These are phyloP conservation scores for Tylopilus balloui DNA, from an alignment of 768 basidiomycete species.

Conservation along the genomic window DNA sequence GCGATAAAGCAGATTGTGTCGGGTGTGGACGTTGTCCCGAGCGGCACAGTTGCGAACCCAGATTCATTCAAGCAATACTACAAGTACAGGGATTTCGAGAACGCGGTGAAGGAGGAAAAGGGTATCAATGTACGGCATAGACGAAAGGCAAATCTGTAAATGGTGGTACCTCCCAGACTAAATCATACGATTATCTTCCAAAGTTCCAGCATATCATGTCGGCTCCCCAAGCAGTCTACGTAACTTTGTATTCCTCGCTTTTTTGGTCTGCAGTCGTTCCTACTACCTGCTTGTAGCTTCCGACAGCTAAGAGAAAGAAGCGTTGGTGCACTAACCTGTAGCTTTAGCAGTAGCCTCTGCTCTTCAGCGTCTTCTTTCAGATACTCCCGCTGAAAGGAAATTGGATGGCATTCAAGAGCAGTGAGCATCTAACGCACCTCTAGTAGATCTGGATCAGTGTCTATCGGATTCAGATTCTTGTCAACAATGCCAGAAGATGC, in stretches of 20 bases:
- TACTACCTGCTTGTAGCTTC: background rate
- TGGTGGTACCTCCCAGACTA: background rate
- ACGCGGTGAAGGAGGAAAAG: conserved; percentile 17
- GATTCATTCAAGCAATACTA: conserved; percentile 62
- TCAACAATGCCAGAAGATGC: background rate
- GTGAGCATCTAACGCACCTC: background rate
- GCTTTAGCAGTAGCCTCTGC: conserved; percentile 7
- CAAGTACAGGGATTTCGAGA: conserved; percentile 52
- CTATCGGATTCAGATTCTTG: background rate
- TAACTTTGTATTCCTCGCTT: conserved; percentile 5
- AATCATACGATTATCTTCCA: background rate
- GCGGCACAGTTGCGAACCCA: conserved; percentile 73
- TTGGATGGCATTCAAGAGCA: background rate
- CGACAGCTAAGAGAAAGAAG: background rate
- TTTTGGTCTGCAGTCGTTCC: conserved; percentile 9
- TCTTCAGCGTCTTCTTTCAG: conserved; percentile 13
- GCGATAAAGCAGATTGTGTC: conserved; percentile 75
- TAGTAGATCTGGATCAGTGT: background rate
- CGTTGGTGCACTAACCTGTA: conserved; percentile 7
- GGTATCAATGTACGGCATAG: conserved; percentile 1
- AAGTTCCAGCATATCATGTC: background rate
- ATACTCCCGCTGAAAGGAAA: conserved; percentile 6
- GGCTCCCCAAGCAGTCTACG: conserved; percentile 13
- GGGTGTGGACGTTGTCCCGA: conserved; percentile 58
- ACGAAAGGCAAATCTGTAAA: conserved; percentile 13